Conservation (phyloP, 176 grass and related monocot genomes). For the Carex kokanica region DNA sequence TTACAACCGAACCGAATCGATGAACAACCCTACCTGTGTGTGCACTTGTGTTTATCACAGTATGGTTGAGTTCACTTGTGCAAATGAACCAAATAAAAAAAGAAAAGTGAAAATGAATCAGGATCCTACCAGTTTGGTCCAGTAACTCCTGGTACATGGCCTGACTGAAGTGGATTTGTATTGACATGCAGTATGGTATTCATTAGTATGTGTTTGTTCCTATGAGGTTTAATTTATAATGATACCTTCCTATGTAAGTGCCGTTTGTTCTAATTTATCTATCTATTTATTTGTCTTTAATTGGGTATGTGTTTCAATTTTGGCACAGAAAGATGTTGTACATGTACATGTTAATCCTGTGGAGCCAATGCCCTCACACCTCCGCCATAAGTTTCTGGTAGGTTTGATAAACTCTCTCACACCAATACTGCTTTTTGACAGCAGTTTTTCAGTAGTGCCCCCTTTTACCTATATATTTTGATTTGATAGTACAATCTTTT, state of each 20-base stretch:
- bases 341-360: conserved; percentile 80
- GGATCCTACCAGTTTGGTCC: not conserved
- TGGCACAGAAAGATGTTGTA: conserved; percentile 70
- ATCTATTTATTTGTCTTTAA: not conserved
- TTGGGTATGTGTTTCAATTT: conserved; percentile 8
- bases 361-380: conserved; percentile 67
- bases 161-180: not conserved
- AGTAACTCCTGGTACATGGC: not conserved
- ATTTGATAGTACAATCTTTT: not conserved
- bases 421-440: not conserved
- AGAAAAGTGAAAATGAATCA: not conserved
- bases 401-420: conserved; percentile 14
- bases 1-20: too few species aligned
- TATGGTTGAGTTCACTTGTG: not conserved
- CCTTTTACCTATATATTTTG: not conserved
- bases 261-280: not conserved
- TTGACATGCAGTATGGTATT: not conserved
- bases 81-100: not conserved
- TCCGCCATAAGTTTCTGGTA: conserved; percentile 57
- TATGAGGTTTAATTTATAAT: conserved; percentile 30
- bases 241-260: not conserved
- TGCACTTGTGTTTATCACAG: not conserved
- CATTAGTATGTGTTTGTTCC: not conserved
- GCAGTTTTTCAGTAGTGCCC: not conserved
- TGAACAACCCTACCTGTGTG: not conserved